These are phyloP conservation scores for Pisolithus marmoratus DNA, from an alignment of 768 basidiomycete species.

Conservation along the genomic window DNA sequence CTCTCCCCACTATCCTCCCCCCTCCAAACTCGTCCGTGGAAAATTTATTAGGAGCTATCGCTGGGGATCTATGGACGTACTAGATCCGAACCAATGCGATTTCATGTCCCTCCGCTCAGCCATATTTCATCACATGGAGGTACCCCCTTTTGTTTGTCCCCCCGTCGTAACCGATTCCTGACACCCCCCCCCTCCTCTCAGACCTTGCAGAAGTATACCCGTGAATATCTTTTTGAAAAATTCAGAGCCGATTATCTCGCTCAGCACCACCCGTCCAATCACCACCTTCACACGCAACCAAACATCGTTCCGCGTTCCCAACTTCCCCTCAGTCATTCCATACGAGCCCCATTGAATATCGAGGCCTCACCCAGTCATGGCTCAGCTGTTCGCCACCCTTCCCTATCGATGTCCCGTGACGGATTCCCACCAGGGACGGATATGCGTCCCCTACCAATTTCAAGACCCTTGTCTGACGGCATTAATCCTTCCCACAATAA, in stretches of 20 bases:
- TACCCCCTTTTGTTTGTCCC: slow-evolving; percentile 32
- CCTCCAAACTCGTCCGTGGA: slow-evolving; percentile 46
- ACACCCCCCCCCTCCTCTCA: slow-evolving; percentile 26
- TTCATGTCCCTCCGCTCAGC: slow-evolving; percentile 72
- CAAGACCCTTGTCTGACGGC: slow-evolving; percentile 36
- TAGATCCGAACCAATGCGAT: slow-evolving; percentile 77
- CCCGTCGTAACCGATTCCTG: slow-evolving; percentile 12
- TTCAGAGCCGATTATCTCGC: slow-evolving; percentile 56
- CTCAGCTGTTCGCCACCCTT: slow-evolving; percentile 34
- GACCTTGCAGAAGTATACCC: slow-evolving; percentile 83
- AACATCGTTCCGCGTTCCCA: slow-evolving; percentile 29
- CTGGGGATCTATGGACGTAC: slow-evolving; percentile 80
- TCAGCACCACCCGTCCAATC: slow-evolving; percentile 46
- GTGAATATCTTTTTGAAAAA: slow-evolving; percentile 77
- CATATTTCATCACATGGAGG: slow-evolving; percentile 87
- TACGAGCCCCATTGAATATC: slow-evolving; percentile 56
- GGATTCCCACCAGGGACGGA: slow-evolving; percentile 38
- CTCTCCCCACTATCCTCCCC: slow-evolving; percentile 37
- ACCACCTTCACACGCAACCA: slow-evolving; percentile 34
- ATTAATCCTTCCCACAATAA: slow-evolving; percentile 20
- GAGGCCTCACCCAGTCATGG: slow-evolving; percentile 50
- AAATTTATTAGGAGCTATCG: slow-evolving; percentile 71
- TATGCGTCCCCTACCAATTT: slow-evolving; percentile 36
- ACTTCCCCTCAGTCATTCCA: slow-evolving; percentile 29
- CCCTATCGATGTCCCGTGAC: slow-evolving; percentile 43